Conservation (phyloP, 305 asterid genomes). For the Fraxinus angustifolia region DNA sequence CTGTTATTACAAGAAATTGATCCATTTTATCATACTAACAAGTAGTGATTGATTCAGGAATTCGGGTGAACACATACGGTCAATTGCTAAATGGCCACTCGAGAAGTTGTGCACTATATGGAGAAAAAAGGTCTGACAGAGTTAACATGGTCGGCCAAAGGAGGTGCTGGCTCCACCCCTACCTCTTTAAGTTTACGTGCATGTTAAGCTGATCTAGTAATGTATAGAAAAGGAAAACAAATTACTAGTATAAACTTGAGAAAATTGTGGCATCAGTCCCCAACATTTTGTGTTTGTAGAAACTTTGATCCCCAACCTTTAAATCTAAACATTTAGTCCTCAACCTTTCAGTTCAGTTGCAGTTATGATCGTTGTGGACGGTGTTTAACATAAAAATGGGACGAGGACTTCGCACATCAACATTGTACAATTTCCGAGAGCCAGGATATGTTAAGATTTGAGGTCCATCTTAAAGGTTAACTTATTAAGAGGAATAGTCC, state of each 20-base stretch:
- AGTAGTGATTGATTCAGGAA: no score
- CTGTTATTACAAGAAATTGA: neutral
- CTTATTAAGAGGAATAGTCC: no score
- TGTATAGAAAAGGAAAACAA: neutral
- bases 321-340: neutral
- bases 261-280: neutral
- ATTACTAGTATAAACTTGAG: neutral
- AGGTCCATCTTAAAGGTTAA: no score
- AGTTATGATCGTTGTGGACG: neutral
- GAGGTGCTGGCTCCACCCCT: no score
- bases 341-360: neutral
- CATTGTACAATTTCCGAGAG: neutral
- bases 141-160: no score
- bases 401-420: neutral
- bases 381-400: no score
- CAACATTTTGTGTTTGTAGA: neutral
- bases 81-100: no score
- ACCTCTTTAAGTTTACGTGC: neutral
- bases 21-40: neutral
- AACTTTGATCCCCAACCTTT: neutral
- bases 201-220: no score
- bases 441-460: no score
- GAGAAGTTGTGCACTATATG: no score
- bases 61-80: no score
- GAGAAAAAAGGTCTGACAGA: no score